Evolutionary conservation across 2,329 filamentous ascomycete genomes (phyloP).

Genomic region (Claviceps paspali): DNA sequence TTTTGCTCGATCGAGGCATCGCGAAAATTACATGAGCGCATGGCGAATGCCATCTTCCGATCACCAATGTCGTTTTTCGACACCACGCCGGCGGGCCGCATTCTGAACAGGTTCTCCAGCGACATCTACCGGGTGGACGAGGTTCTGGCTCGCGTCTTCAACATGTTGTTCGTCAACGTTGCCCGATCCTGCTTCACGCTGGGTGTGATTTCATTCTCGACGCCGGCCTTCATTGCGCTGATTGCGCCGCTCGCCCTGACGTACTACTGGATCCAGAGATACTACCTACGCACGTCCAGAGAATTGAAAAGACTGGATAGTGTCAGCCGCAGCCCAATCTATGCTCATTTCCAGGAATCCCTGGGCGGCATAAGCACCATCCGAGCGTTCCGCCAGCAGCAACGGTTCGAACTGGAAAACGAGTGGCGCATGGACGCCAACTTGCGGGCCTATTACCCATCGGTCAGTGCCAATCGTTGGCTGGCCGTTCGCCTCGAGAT

Average conservation of each 20-base stretch:
- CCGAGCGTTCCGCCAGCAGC: conserved; percentile 80
- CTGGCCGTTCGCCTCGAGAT: conserved; percentile 89
- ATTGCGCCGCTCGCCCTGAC: conserved; percentile 67
- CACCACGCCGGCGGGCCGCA: conserved; percentile 88
- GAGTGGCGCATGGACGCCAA: conserved; percentile 97
- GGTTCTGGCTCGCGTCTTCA: conserved; percentile 89
- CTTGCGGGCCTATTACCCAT: conserved; percentile 85
- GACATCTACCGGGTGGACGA: conserved; percentile 78
- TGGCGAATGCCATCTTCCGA: conserved; percentile 94
- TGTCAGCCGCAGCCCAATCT: conserved; percentile 89
- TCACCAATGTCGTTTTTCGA: conserved; percentile 99
- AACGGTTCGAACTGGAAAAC: conserved; percentile 80
- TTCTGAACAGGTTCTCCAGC: conserved; percentile 87
- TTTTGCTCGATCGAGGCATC: conserved; percentile 99
- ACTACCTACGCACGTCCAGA: conserved; percentile 90
- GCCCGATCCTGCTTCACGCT: conserved; percentile 71
- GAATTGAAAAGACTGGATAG: conserved; percentile 94
- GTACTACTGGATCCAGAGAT: conserved; percentile 89
- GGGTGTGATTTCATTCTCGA: conserved; percentile 66
- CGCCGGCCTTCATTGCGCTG: conserved; percentile 64
- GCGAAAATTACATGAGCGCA: conserved; percentile 87
- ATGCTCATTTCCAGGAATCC: conserved; percentile 95
- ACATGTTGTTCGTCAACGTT: conserved; percentile 78
- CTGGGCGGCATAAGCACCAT: conserved; percentile 90
- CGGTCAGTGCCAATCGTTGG: conserved; percentile 89